Conservation (phyloP, 805 yeast genomes). For the Saccharomycopsis sp. region DNA sequence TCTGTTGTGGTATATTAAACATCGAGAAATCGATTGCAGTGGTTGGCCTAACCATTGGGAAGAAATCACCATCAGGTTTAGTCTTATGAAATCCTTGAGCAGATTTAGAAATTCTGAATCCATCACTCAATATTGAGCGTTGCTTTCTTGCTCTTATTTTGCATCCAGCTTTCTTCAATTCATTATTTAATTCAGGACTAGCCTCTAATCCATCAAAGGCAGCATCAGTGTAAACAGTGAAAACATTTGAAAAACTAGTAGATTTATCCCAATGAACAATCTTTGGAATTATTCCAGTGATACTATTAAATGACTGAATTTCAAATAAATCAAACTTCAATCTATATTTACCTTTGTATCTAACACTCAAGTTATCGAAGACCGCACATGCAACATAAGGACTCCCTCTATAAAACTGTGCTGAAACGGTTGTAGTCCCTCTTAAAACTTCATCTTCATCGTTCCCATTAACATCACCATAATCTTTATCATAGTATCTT, state of each 20-base stretch:
- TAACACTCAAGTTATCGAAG: constrained; percentile 20
- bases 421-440: constrained; percentile 21
- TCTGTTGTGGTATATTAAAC: constrained; percentile 3
- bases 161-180: constrained; percentile 21
- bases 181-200: constrained; percentile 18
- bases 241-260: constrained; percentile 11
- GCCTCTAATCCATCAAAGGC: constrained; percentile 22
- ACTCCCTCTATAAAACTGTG: constrained; percentile 19
- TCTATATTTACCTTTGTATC: constrained; percentile 21
- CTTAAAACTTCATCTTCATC: constrained; percentile 19
- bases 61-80: constrained; percentile 9
- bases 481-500: constrained; percentile 10
- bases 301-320: constrained; percentile 11
- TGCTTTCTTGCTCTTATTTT: constrained; percentile 21
- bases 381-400: constrained; percentile 22
- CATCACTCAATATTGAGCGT: background rate
- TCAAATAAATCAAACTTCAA: constrained; percentile 20
- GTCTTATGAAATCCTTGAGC: too few species aligned
- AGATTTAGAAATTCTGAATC: constrained; percentile 9
- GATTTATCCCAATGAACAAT: constrained; percentile 16
- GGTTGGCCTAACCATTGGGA: constrained; percentile 20
- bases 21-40: constrained; percentile 18
- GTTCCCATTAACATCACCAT: background rate
- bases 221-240: constrained; percentile 21
- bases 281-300: constrained; percentile 4